Percentiles rank a stretch among this genome's conserved stretches.
phyloP scores from a whole-genome alignment of 176 grass and related monocot species.

The Bonia amplexicaulis region DNA sequence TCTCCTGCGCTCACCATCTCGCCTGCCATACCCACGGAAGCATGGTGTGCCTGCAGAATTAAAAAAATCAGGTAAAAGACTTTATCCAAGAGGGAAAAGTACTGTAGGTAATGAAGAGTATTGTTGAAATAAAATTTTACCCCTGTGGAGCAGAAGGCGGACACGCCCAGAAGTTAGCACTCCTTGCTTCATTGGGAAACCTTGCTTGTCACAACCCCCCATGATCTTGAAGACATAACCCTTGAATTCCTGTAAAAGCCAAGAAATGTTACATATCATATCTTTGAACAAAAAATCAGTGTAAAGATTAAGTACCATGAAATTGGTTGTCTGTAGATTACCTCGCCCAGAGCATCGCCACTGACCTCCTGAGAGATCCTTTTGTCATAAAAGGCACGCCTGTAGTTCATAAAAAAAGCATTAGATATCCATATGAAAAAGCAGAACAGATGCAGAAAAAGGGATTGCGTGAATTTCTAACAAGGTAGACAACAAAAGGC shows the following conservation, averaged over 20 bases:
- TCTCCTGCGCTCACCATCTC: constrained; percentile 79
- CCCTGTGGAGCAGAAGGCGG: constrained; percentile 75
- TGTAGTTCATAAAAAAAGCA: constrained; percentile 21
- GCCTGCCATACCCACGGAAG: constrained; percentile 83
- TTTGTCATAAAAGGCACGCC: constrained; percentile 72
- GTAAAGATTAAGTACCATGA: neutral
- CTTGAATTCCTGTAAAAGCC: constrained; percentile 65
- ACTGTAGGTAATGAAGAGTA: neutral
- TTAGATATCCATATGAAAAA: neutral
- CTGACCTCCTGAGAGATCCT: constrained; percentile 82
- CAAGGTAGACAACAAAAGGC: neutral
- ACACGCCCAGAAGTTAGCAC: constrained; percentile 81
- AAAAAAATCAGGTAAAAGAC: neutral
- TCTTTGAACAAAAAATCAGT: neutral
- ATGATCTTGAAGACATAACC: constrained; percentile 94
- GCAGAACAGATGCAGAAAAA: neutral
- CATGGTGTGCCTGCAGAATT: constrained; percentile 68
- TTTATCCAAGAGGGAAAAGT: neutral
- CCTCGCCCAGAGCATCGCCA: constrained; percentile 74
- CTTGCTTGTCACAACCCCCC: constrained; percentile 91
- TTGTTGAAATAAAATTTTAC: constrained; percentile 18
- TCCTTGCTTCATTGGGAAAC: constrained; percentile 96
- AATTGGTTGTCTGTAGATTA: constrained; percentile 1
- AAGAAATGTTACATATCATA: neutral
- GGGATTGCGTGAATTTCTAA: neutral